phyloP scores from a whole-genome alignment of 1,139 yeast genomes.

The Diutina neorugosa region DNA sequence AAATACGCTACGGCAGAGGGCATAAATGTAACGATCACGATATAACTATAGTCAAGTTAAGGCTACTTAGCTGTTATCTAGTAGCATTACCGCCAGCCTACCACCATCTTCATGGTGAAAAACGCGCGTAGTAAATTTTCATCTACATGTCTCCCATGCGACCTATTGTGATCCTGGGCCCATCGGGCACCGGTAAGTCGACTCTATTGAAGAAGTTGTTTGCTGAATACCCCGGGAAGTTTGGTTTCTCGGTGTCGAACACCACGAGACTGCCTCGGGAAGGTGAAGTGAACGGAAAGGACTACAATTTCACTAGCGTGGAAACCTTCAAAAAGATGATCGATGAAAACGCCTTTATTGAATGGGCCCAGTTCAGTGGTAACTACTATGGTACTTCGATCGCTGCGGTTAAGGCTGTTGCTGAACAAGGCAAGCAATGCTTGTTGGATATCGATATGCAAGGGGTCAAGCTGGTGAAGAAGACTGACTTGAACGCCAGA shows the following conservation, averaged over 20 bases:
- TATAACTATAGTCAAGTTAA: too few species aligned
- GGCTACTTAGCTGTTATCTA: too few species aligned
- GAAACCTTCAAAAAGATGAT: slow-evolving; percentile 71
- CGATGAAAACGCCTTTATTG: slow-evolving; percentile 67
- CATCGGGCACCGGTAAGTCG: slow-evolving; percentile 95
- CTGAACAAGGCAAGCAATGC: slow-evolving; percentile 58
- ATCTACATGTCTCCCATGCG: neutral
- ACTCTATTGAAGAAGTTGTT: slow-evolving; percentile 82
- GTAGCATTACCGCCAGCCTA: neutral
- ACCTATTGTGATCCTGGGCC: slow-evolving; percentile 77
- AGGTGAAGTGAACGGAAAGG: slow-evolving; percentile 83
- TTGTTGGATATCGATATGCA: slow-evolving; percentile 97
- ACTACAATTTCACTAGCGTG: slow-evolving; percentile 75
- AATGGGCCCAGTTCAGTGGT: slow-evolving; percentile 97
- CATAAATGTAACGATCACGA: too few species aligned
- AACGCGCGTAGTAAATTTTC: neutral
- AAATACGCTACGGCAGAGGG: too few species aligned
- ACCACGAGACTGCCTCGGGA: slow-evolving; percentile 75
- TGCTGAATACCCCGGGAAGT: slow-evolving; percentile 77
- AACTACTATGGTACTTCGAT: slow-evolving; percentile 93
- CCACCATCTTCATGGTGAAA: neutral
- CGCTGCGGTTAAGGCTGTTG: slow-evolving; percentile 70
- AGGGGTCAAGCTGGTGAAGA: slow-evolving; percentile 88
- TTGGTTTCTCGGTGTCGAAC: slow-evolving; percentile 81
- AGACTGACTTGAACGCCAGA: slow-evolving; percentile 71